Percentiles rank a stretch among this genome's conserved stretches.
These are phyloP conservation scores for Chiua sp. DNA, from an alignment of 1,284 basidiomycete genomes.

Conservation along the genomic window DNA sequence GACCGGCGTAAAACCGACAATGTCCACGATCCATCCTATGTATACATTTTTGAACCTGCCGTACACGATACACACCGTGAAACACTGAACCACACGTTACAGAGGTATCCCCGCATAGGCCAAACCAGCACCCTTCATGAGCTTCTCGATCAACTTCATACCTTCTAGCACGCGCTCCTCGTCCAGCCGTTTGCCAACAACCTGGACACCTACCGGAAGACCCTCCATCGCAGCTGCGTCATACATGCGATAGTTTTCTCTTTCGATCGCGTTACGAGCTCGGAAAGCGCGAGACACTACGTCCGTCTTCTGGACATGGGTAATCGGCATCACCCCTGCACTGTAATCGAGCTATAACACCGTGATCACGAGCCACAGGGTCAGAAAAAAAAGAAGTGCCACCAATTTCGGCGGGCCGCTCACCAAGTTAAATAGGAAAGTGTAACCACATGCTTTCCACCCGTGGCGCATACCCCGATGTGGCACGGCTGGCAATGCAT, in stretches of 20 bases:
- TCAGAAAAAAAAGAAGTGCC: neutral
- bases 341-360: slow-evolving; percentile 55
- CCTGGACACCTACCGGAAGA: slow-evolving; percentile 69
- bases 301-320: slow-evolving; percentile 56
- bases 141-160: slow-evolving; percentile 47
- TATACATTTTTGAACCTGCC: too few relatives aligned
- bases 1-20: too few relatives aligned
- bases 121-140: slow-evolving; percentile 29
- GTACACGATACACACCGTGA: neutral
- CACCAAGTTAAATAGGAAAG: slow-evolving; percentile 51
- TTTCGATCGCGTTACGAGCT: slow-evolving; percentile 39
- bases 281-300: slow-evolving; percentile 32
- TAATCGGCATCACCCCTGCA: slow-evolving; percentile 65
- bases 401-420: slow-evolving; percentile 11
- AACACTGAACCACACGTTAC: slow-evolving; percentile 5
- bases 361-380: neutral
- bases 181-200: slow-evolving; percentile 61
- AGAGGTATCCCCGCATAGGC: slow-evolving; percentile 33
- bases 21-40: too few relatives aligned
- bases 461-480: slow-evolving; percentile 48
- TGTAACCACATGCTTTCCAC: slow-evolving; percentile 48
- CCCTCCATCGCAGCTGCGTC: slow-evolving; percentile 65
- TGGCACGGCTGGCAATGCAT: slow-evolving; percentile 61
- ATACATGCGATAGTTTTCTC: slow-evolving; percentile 54
- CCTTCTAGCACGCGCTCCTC: slow-evolving; percentile 65